These are phyloP conservation scores for Perilla frutescens DNA, from an alignment of 257 asterid species.

Conservation along the genomic window DNA sequence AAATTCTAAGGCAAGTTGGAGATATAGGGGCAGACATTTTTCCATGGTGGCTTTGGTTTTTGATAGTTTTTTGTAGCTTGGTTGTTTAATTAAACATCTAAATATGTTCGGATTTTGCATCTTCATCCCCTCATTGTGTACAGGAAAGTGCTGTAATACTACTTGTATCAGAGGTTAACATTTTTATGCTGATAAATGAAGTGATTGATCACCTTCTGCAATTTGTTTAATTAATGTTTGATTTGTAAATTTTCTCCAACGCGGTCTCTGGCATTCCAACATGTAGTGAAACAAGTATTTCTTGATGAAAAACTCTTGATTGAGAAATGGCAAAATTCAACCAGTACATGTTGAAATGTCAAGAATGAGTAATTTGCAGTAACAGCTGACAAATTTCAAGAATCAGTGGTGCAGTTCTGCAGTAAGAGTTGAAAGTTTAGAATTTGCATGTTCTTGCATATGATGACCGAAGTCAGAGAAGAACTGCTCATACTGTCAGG, in stretches of 20 bases:
- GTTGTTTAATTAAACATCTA: constrained; percentile 33
- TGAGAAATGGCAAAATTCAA: background rate
- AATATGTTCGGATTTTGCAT: constrained; percentile 53
- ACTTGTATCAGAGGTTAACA: constrained; percentile 34
- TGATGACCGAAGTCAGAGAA: constrained; percentile 6
- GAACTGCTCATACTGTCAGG: background rate
- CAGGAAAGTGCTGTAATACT: constrained; percentile 46
- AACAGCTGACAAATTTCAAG: constrained; percentile 7
- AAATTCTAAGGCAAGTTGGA: constrained; percentile 38
- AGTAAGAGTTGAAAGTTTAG: constrained; percentile 8
- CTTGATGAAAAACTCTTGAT: background rate
- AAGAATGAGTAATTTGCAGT: background rate
- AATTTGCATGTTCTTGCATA: constrained; percentile 13
- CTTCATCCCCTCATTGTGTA: constrained; percentile 43
- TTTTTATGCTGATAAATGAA: constrained; percentile 44
- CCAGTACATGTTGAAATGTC: constrained; percentile 1
- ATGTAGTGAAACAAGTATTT: background rate
- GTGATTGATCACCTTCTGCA: constrained; percentile 22
- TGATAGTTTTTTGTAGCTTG: constrained; percentile 16
- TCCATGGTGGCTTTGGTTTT: constrained; percentile 34
- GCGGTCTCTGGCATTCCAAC: background rate
- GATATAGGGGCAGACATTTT: constrained; percentile 37
- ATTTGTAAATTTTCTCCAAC: background rate
- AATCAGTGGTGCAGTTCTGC: background rate
- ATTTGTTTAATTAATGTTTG: background rate